These are phyloP conservation scores for Dactylonectria macrodidyma DNA, from an alignment of 2,329 filamentous ascomycete genomes.

Conservation along the genomic window DNA sequence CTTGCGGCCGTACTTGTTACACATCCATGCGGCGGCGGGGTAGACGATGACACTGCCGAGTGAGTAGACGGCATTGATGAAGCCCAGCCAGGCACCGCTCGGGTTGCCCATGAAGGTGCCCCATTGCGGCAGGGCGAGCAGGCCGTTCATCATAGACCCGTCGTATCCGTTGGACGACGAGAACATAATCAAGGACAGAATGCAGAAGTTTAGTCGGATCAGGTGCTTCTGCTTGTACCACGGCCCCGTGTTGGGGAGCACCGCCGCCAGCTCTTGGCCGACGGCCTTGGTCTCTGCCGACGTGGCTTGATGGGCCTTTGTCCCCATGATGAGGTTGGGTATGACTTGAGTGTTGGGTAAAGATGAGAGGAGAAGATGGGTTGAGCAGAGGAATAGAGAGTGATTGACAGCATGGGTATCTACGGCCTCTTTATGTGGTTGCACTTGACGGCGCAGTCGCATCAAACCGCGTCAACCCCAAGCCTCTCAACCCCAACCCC, in stretches of 20 bases:
- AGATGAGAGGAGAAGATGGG: not conserved
- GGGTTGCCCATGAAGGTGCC: constrained; percentile 52
- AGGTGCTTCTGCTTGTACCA: constrained; percentile 19
- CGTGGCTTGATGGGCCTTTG: constrained; percentile 11
- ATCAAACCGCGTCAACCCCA: not conserved
- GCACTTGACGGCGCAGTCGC: not conserved
- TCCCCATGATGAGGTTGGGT: constrained; percentile 7
- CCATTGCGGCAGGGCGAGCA: constrained; percentile 56
- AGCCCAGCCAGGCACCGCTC: constrained; percentile 45
- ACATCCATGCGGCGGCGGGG: constrained; percentile 42
- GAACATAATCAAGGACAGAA: constrained; percentile 46
- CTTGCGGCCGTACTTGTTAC: constrained; percentile 25
- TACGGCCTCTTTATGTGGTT: not conserved
- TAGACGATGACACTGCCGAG: constrained; percentile 54
- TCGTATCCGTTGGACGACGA: constrained; percentile 55
- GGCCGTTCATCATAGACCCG: constrained; percentile 52
- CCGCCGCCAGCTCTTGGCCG: constrained; percentile 7
- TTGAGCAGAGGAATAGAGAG: not conserved
- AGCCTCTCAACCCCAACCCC: not conserved
- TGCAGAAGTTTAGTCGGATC: constrained; percentile 33
- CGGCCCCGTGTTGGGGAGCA: constrained; percentile 9
- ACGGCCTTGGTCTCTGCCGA: constrained; percentile 8
- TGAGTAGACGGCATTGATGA: constrained; percentile 48
- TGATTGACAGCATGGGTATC: not conserved
- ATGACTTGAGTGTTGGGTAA: not conserved